These are phyloP conservation scores for Cantharellus anzutake DNA, from an alignment of 768 basidiomycete species.

Conservation along the genomic window DNA sequence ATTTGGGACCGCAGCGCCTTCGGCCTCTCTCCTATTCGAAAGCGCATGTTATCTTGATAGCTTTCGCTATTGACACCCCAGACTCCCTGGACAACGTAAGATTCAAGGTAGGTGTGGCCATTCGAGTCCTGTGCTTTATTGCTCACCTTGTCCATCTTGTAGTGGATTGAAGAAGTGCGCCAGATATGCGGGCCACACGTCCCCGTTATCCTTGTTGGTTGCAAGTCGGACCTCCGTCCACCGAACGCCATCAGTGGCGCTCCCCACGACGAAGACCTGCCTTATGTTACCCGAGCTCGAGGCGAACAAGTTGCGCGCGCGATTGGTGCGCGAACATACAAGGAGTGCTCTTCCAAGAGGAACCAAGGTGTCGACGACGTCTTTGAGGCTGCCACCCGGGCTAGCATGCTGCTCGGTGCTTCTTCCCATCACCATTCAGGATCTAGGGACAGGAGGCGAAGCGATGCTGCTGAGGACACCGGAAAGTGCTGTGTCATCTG, in stretches of 20 bases:
- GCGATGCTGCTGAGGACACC: constrained; percentile 18
- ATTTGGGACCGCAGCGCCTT: constrained; percentile 36
- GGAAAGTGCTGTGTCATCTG: constrained; percentile 3
- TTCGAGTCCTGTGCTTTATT: not conserved
- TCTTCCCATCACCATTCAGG: constrained; percentile 21
- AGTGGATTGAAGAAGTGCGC: constrained; percentile 99
- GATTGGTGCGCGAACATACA: constrained; percentile 87
- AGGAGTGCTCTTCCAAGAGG: constrained; percentile 20
- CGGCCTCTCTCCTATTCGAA: constrained; percentile 95
- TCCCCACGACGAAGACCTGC: constrained; percentile 10
- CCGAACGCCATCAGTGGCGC: constrained; percentile 12
- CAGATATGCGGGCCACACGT: constrained; percentile 85
- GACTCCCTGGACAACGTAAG: constrained; percentile 94
- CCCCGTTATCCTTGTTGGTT: constrained; percentile 90
- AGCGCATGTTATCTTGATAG: constrained; percentile 97
- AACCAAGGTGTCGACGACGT: constrained; percentile 75
- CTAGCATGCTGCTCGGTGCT: constrained; percentile 90
- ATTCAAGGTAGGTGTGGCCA: constrained; percentile 43
- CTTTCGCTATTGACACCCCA: constrained; percentile 88
- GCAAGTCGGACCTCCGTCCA: constrained; percentile 84
- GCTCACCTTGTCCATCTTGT: not conserved
- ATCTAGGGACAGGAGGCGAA: constrained; percentile 30
- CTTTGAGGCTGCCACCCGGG: constrained; percentile 91
- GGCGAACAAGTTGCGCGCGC: constrained; percentile 63
- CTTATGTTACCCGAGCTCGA: constrained; percentile 53